Evolutionary conservation across 2,329 filamentous ascomycete species (phyloP), one percentile per base, ranked within the genome.

Genomic region (Neofusicoccum kwambonambiense): DNA sequence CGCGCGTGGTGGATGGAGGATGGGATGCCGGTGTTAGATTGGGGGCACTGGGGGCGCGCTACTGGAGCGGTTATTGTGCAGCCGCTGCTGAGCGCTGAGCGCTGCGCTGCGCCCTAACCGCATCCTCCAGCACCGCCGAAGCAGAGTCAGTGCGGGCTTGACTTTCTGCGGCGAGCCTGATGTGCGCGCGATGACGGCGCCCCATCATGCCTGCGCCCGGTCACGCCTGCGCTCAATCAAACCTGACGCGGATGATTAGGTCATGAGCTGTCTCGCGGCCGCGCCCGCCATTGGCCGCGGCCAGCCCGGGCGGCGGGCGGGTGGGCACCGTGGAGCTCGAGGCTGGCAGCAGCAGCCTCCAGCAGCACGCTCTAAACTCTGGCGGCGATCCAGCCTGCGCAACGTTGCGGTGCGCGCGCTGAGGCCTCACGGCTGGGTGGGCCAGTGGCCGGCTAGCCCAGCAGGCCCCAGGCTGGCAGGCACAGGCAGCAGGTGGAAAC

Each of bases 21-120:
- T 60, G 56, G 56, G 56, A 60, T 60, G 56, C 56, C 56, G 56
- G 56, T 60, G 56, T 60, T 60, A 60, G 56, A 60, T 60, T 60
- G 56, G 56, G 54, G 51, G 35, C 51, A 50, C 31, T 56, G 51
- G 51, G 51, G 56, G 56, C 56, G 56, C 56, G 56, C 56, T 60
- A 60, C 56, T 60, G 41, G 56, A 60, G 56, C 54, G 54, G 54
- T 58, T 58, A 58, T 44, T 44, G 42, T 60, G 56, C 56, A 47
- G 54, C 54, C 39, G 54, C 54, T 45, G 54, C 47, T 51, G 47
- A 51, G 45, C 45, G 27, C 47, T 44, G 37, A 39, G 56, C 56
- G 54, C 54, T 58, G 54, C 54, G 54, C 54, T 58, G 54, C 54
- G 54, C 56, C 56, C 56, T 60, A 60, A 60, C 56, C 56, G 42